Base-by-base conservation (phyloP, 2,329 filamentous ascomycete species). In the Cladosporium sp. region DNA sequence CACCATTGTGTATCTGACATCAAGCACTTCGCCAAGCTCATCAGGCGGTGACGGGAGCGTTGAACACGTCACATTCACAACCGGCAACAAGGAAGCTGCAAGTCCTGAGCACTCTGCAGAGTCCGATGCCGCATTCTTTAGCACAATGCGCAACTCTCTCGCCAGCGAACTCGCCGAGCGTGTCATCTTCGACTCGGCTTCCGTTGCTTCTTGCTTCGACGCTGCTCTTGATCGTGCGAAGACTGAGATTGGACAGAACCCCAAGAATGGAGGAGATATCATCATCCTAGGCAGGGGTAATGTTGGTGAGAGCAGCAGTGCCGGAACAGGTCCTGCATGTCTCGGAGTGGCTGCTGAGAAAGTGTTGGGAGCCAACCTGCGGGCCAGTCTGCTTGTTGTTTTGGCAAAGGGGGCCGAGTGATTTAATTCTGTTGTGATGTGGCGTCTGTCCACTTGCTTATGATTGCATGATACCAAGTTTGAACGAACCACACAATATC, bases 231-330 rank as follows among this genome's bases (percentile, higher is more conserved):
- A 78, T 5, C 72, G 79, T 4, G 87, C 87, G 0, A 78, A 79
- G 52, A 71, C 77, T 25, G 84, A 86, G 53, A 78, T 90, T 2
- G 83, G 82, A 0, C 80, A 83, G 59, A 79, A 80, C 17, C 77
- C 80, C 0, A 80, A 78, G 66, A 90, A 89, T 64, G 84, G 85
- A 0, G 88, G 88, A 2, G 88, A 91, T 67, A 75, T 92, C 20
- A 77, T 92, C 15, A 78, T 92, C 1, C 74, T 90, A 12, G 88
- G 88, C 0, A 77, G 86, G 35, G 74, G 66, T 51, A 58, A 64
- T 45, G 64, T 60, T 40, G 32, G 48, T 9, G 77, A 80, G 60
- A 68, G 73, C 22, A 74, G 66, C 60, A 74, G 22, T 15, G 25
- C 42, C 19, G 42, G 42, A 45, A 45, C 22, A 4, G 42, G 42